Evolutionary conservation across 2,329 filamentous ascomycete species (phyloP), one percentile per base, ranked within the genome.

Genomic region (Ascochyta rabiei): DNA sequence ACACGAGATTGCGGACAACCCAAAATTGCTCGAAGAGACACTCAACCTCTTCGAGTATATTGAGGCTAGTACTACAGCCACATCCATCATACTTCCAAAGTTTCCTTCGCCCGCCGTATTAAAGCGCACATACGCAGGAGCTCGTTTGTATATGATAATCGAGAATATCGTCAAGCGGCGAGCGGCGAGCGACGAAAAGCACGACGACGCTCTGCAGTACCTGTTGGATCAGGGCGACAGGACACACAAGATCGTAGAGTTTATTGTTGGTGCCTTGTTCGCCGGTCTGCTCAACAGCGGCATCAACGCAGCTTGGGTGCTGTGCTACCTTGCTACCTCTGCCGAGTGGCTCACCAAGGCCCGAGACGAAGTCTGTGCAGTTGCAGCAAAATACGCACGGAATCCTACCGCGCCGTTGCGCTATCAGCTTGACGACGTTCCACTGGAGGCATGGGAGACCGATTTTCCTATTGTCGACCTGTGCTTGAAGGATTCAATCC

Each of bases 241-340:
- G 15, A 75, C 80, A 10, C 61, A 67, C 7, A 71, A 77, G 41
- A 79, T 83, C 30, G 73, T 82, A 15, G 60, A 61, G 12, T 84
- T 85, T 67, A 75, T 84, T 30, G 71, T 85, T n/a, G 78, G 79
- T 12, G 73, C 81, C 0, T 70, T 86, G 3, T 84, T 83, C 63
- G 83, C 83, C 1, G 83, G 83, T n/a, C 73, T 82, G 30, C 60
- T 85, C n/a, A 86, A 86, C 69, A 82, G 74, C 21, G 82, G 82
- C 34, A 79, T 84, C 65, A 85, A 83, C 59, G 79, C 81, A 1
- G 79, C 79, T 2, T 85, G 80, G 77, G 71, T 85, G 2, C 44
- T 71, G 21, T 66, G 61, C 59, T 74, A 67, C 43, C 66, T 74
- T 2, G 67, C 70, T 2, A 64, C 59, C 13, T 70, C 76, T 44